Percentiles rank a stretch among this genome's conserved stretches.
These are phyloP conservation scores for Solanum sejunctum DNA, from an alignment of 257 asterid species.

Conservation along the genomic window DNA sequence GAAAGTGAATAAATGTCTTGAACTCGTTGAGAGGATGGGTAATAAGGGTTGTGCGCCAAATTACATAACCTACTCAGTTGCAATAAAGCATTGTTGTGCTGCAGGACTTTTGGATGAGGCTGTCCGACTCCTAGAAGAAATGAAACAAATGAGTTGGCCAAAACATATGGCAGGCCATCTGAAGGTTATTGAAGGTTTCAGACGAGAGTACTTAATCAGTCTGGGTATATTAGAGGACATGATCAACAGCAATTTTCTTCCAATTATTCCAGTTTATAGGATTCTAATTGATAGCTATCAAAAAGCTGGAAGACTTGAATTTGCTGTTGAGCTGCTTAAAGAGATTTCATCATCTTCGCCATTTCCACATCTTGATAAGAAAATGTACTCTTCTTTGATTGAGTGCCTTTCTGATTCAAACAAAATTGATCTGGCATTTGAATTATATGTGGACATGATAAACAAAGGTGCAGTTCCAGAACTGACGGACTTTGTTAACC, in stretches of 20 bases:
- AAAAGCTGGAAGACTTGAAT: conserved; percentile 69
- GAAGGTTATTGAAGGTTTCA: conserved; percentile 75
- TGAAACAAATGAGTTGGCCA: conserved; percentile 90
- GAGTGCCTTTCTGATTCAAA: conserved; percentile 32
- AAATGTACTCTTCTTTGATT: conserved; percentile 45
- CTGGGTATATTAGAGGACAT: conserved; percentile 62
- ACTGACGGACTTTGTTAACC: conserved; percentile 37
- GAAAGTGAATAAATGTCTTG: conserved; percentile 54
- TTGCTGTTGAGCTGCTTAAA: conserved; percentile 58
- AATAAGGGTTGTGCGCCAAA: conserved; percentile 75
- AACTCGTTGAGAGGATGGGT: conserved; percentile 49
- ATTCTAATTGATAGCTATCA: conserved; percentile 62
- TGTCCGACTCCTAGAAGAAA: conserved; percentile 67
- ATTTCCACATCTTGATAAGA: conserved; percentile 20
- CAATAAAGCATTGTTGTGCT: conserved; percentile 58
- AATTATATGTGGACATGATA: conserved; percentile 41
- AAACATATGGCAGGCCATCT: conserved; percentile 44
- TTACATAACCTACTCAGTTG: conserved; percentile 61
- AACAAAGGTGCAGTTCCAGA: conserved; percentile 56
- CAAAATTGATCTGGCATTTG: conserved; percentile 62
- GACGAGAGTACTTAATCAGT: conserved; percentile 52
- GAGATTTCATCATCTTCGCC: conserved; percentile 30
- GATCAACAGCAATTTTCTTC: conserved; percentile 25
- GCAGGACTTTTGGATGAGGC: conserved; percentile 70
- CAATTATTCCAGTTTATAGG: conserved; percentile 54